Percentiles rank a stretch among this genome's conserved stretches.
Evolutionary conservation across 1,284 basidiomycete species (phyloP).

Genomic region (Rhodotorula sp.): DNA sequence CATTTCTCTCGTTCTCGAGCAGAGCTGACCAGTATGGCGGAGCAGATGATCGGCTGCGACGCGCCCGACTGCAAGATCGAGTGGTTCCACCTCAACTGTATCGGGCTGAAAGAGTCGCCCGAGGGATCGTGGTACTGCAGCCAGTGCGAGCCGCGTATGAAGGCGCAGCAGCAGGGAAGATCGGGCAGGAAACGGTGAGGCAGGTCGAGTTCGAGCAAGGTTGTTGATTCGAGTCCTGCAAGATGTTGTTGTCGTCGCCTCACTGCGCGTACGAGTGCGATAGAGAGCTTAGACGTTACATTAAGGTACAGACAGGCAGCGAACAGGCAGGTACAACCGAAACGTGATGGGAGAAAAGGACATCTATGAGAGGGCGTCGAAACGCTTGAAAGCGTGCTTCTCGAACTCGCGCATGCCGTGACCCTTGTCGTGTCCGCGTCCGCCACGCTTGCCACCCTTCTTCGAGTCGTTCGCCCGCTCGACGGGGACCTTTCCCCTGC

Average conservation of each 20-base stretch:
- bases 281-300: no score
- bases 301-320: no score
- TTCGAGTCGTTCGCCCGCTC: slow-evolving; percentile 42
- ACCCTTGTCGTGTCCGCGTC: slow-evolving; percentile 39
- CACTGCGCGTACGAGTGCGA: no score
- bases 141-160: slow-evolving; percentile 52
- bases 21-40: background rate
- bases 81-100: slow-evolving; percentile 71
- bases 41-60: slow-evolving; percentile 47
- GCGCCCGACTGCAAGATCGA: slow-evolving; percentile 43
- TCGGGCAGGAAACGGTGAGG: slow-evolving; percentile 12
- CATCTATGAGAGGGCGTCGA: no score
- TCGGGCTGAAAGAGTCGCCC: slow-evolving; percentile 69
- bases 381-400: slow-evolving; percentile 23
- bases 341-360: no score
- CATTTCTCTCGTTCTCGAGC: background rate
- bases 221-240: background rate
- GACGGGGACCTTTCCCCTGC: slow-evolving; percentile 42
- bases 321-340: no score
- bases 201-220: no score
- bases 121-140: slow-evolving; percentile 80
- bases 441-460: slow-evolving; percentile 40
- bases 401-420: slow-evolving; percentile 29
- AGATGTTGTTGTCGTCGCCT: background rate
- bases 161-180: slow-evolving; percentile 11